Evolutionary conservation across 148 eudicot species (phyloP).

Genomic region (Persicaria maculosa): DNA sequence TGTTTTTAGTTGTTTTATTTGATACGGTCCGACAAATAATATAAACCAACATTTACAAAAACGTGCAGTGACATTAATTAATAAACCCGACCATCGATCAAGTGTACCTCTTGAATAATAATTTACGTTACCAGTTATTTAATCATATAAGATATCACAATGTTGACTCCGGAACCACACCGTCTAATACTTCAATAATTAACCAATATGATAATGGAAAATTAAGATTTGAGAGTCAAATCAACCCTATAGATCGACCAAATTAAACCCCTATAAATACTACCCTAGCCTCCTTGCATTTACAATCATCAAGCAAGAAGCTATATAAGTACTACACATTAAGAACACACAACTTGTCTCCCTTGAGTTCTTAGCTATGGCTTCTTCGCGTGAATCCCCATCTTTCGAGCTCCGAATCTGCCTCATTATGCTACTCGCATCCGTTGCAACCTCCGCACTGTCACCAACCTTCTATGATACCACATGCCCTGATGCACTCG

Average conservation of each 20-base stretch:
- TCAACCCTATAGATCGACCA: neutral
- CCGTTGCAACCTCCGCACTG: neutral
- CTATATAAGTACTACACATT: neutral
- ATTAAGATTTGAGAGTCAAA: neutral
- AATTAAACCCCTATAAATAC: neutral
- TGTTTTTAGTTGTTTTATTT: too few species aligned
- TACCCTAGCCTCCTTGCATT: neutral
- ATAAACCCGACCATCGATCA: too few species aligned
- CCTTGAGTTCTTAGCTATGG: neutral
- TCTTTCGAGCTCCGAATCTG: neutral
- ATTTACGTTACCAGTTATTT: neutral
- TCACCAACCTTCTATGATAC: neutral
- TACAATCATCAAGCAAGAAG: neutral
- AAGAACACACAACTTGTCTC: neutral
- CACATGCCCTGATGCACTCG: conserved; percentile 14
- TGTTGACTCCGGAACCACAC: neutral
- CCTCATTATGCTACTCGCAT: neutral
- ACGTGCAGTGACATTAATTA: too few species aligned
- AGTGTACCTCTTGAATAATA: too few species aligned
- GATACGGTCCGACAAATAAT: too few species aligned
- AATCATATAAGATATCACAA: neutral
- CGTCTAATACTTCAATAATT: neutral
- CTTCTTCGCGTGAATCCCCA: neutral
- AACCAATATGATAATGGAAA: neutral
- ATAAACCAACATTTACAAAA: too few species aligned